Base-by-base conservation (phyloP, 768 basidiomycete genomes). In the Leucocoprinus sp. region DNA sequence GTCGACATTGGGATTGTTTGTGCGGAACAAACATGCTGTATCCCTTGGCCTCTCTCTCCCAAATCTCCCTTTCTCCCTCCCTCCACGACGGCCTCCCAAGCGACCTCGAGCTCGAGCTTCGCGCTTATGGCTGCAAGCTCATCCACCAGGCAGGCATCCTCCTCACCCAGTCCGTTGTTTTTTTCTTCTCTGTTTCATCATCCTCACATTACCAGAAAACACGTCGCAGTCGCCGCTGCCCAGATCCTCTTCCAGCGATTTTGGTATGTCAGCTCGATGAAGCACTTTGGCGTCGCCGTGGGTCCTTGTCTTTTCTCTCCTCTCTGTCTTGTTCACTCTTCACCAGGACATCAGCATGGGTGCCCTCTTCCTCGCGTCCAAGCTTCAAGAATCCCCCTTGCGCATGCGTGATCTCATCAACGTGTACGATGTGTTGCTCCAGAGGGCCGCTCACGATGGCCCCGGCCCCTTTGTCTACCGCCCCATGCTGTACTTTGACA, bases 191-290 rank as follows among this genome's bases (percentile, higher is more conserved):
- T 41, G 33, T 34, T 31, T 31, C 18, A 26, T 19, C 21, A 28
- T 21, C 42, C 40, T 45, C 38, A 17, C 21, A 18, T 19, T 34
- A 41, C 24, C 62, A 89, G 86, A 64, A 96, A 97, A 53, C 96
- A 99, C 60, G 93, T 96, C 22, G 93, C 93, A 11, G 87, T 97
- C 43, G 92, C 96, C 5, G 90, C 93, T 1, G 96, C 96, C 0
- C 93, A 97, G 60, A 90, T 98, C 24, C 67, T 99, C 1, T 95
- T 93, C 60, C 96, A 99, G 52, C 73, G 95, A 26, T 99, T 99
- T 70, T 98, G 87, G 87, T 98, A 78, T 64, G 88, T 95, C 14
- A 83, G 84, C 3, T 95, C 92, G 6, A 80, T 99, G 82, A 87
- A 87, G 60, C 88, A 93, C 45, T 99, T 93, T 63, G 84, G 93